Evolutionary conservation across 31 red algal species (phyloP).

Genomic region (Odonthalia washingtoniensis): DNA sequence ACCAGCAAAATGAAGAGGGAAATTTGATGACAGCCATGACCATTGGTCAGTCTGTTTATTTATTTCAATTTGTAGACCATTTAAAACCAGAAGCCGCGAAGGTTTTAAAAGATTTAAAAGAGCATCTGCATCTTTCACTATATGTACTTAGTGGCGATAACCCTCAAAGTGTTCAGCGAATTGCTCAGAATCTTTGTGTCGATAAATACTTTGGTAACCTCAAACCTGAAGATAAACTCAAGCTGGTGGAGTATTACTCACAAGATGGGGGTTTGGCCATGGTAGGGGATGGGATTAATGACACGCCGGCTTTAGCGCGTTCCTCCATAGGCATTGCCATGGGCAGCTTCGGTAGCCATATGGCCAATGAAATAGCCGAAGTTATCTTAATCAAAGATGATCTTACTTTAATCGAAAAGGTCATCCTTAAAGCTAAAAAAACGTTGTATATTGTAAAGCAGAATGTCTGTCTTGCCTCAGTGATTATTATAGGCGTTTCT

Average conservation of each 20-base stretch:
- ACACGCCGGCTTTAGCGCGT: conserved; percentile 85
- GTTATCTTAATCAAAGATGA: conserved; percentile 83
- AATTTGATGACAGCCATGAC: too few species aligned
- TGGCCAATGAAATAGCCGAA: conserved; percentile 84
- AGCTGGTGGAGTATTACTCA: conserved; percentile 32
- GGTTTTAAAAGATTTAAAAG: conserved; percentile 53
- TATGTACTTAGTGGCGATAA: conserved; percentile 86
- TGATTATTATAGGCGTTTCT: conserved; percentile 73
- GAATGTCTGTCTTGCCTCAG: conserved; percentile 77
- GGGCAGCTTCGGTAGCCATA: conserved; percentile 71
- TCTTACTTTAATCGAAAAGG: conserved; percentile 75
- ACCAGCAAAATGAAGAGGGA: conserved; percentile 57
- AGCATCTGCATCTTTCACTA: conserved; percentile 39
- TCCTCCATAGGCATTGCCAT: conserved; percentile 77
- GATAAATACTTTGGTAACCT: conserved; percentile 65
- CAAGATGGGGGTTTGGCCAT: conserved; percentile 61
- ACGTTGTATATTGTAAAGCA: conserved; percentile 80
- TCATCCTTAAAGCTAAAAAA: conserved; percentile 69
- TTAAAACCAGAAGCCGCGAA: conserved; percentile 61
- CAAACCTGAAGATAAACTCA: conserved; percentile 82
- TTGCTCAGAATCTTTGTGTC: conserved; percentile 47
- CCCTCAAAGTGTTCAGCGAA: conserved; percentile 58
- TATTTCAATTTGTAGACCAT: conserved; percentile 79
- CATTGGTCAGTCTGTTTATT: conserved; percentile 21
- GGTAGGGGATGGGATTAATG: conserved; percentile 97